Evolutionary conservation across 1,284 basidiomycete genomes (phyloP), one percentile per base, ranked within the genome.

Genomic region (Cutaneotrichosporon cutaneum): DNA sequence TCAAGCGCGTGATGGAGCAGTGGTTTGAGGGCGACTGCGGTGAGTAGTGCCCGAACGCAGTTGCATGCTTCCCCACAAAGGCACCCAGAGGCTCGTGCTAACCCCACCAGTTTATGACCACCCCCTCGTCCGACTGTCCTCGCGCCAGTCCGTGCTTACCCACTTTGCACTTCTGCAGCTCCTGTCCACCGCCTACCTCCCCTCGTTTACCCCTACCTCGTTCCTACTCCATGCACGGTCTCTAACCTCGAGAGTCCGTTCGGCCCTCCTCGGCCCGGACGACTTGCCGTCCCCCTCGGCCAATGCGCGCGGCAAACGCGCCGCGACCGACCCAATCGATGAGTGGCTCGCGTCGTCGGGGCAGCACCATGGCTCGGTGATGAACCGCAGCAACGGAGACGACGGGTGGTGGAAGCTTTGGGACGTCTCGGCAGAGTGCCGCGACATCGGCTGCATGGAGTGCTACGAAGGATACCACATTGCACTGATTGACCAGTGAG

Each of bases 401-500:
- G 50, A 54, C 36, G 67, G 65, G 0, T 78, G 75, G 77, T 78
- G 75, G 74, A 73, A 72, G 39, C 57, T 75, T 6, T 78, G 75
- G 75, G 72, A 75, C 56, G 71, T 80, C 14, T 67, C 69, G 5
- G 73, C 74, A 4, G 76, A 77, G 45, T 78, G 75, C 61, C 63
- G 60, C 18, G 77, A 78, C 59, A 71, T 80, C 52, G 77, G 77
- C 16, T 73, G 69, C 47, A 75, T 78, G 73, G 77, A 80, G 58
- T 77, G 75, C 56, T 77, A 76, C 66, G 73, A 77, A 56, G 77
- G 77, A 11, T 73, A 73, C 60, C 73, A 76, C 56, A 55, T 76
- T 11, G 77, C 74, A 10, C 61, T 77, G 58, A 76, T 79, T 30
- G 77, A 79, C 53, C 78, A 79, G 76, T 78, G 61, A 51, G 75